Percentiles rank a stretch among this genome's conserved stretches.
Conservation (phyloP, 2,329 filamentous ascomycete genomes). For the Emydomyces testavorans region DNA sequence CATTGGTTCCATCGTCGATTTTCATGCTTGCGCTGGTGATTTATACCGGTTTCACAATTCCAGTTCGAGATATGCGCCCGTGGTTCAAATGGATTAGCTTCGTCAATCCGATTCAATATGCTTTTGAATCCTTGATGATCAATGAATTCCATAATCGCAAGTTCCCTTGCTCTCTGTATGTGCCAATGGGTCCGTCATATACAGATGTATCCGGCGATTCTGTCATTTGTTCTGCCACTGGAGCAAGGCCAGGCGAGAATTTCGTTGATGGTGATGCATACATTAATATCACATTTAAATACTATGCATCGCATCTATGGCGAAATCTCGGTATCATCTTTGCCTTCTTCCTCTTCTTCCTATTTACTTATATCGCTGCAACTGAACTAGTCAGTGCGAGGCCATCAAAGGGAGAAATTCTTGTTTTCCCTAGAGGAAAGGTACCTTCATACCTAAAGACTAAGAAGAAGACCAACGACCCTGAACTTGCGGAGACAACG, state of each 20-base stretch:
- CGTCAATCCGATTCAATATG: slow-evolving; percentile 66
- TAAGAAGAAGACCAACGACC: slow-evolving; percentile 12
- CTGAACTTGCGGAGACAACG: slow-evolving; percentile 4
- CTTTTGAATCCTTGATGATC: slow-evolving; percentile 68
- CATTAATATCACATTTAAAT: slow-evolving; percentile 45
- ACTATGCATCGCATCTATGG: slow-evolving; percentile 52
- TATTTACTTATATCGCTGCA: slow-evolving; percentile 22
- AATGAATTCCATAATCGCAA: slow-evolving; percentile 67
- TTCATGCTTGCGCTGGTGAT: slow-evolving; percentile 38
- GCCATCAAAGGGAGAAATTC: slow-evolving; percentile 64
- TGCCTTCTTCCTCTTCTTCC: slow-evolving; percentile 43
- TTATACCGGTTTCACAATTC: slow-evolving; percentile 40
- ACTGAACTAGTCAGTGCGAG: slow-evolving; percentile 51
- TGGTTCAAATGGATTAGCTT: slow-evolving; percentile 82
- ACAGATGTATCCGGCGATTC: slow-evolving; percentile 18
- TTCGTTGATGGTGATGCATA: slow-evolving; percentile 51
- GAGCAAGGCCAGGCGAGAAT: slow-evolving; percentile 44
- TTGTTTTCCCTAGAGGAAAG: slow-evolving; percentile 62
- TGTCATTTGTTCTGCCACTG: slow-evolving; percentile 46
- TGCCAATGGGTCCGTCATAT: slow-evolving; percentile 37
- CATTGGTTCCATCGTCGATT: slow-evolving; percentile 45
- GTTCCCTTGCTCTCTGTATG: slow-evolving; percentile 42
- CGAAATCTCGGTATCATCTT: slow-evolving; percentile 59
- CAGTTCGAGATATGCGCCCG: slow-evolving; percentile 54
- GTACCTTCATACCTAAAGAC: slow-evolving; percentile 14